phyloP scores from a whole-genome alignment of 2,329 filamentous ascomycete species.

The Botryotinia calthae region DNA sequence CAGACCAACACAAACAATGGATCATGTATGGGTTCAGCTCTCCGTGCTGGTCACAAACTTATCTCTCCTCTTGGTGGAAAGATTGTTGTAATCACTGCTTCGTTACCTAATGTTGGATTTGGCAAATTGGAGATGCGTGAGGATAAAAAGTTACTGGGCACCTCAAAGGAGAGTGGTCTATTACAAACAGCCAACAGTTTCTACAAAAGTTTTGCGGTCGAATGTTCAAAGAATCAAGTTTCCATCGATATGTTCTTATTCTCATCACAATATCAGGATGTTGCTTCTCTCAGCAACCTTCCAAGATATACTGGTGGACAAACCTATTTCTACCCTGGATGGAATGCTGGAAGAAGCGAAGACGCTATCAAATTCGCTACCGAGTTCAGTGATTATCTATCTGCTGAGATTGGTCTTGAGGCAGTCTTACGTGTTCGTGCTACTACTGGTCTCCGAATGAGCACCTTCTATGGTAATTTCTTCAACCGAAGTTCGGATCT shows the following conservation, averaged over 20 bases:
- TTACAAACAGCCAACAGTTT: conserved; percentile 93
- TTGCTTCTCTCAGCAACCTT: conserved; percentile 91
- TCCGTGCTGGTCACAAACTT: conserved; percentile 91
- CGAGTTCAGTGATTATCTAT: conserved; percentile 96
- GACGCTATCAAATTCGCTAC: conserved; percentile 97
- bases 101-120: conserved; percentile 83
- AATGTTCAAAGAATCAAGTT: conserved; percentile 98
- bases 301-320: conserved; percentile 95
- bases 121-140: conserved; percentile 92
- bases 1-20: conserved; percentile 85
- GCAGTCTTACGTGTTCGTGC: conserved; percentile 93
- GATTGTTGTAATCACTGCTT: conserved; percentile 86
- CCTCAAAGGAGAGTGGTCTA: conserved; percentile 82
- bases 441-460: conserved; percentile 93
- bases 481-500: conserved; percentile 98
- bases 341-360: conserved; percentile 90
- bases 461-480: conserved; percentile 98
- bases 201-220: conserved; percentile 98
- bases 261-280: conserved; percentile 94
- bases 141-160: conserved; percentile 93
- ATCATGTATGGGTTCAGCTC: conserved; percentile 92
- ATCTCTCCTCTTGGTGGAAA: conserved; percentile 94
- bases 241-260: conserved; percentile 99
- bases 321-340: conserved; percentile 95
- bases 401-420: conserved; percentile 91